Conservation (phyloP, 2,329 filamentous ascomycete species). For the Clarireedia paspali region DNA sequence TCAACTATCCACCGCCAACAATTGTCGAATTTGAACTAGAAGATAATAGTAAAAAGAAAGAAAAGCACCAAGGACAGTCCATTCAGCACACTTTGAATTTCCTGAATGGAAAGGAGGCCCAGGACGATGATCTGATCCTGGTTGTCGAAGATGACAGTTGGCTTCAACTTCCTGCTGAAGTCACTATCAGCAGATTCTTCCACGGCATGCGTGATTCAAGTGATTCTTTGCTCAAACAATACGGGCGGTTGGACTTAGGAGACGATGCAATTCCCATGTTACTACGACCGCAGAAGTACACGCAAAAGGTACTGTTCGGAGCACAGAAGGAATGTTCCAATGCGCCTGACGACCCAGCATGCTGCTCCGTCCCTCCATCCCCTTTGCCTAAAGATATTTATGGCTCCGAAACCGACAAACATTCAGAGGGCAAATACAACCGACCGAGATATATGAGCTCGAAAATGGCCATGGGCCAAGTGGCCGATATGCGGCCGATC, state of each 20-base stretch:
- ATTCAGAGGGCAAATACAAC: slow-evolving; percentile 27
- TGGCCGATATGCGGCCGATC: slow-evolving; percentile 38
- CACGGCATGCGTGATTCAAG: slow-evolving; percentile 41
- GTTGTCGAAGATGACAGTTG: slow-evolving; percentile 45
- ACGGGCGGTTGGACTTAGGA: slow-evolving; percentile 11
- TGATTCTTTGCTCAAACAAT: slow-evolving; percentile 30
- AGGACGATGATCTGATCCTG: slow-evolving; percentile 46
- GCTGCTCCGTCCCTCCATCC: slow-evolving; percentile 44
- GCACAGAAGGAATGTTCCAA: slow-evolving; percentile 45
- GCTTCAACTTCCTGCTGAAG: slow-evolving; percentile 49
- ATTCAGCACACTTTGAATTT: slow-evolving; percentile 33
- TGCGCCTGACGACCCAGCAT: slow-evolving; percentile 38
- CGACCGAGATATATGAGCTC: slow-evolving; percentile 42
- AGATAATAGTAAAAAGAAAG: background rate
- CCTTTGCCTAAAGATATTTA: slow-evolving; percentile 42
- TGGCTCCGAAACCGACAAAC: slow-evolving; percentile 35
- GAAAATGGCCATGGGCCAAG: slow-evolving; percentile 42
- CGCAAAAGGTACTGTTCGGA: slow-evolving; percentile 47
- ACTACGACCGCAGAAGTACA: slow-evolving; percentile 32
- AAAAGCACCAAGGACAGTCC: slow-evolving; percentile 6
- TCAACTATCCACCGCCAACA: slow-evolving; percentile 51
- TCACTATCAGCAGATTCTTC: slow-evolving; percentile 48
- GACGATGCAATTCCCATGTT: background rate
- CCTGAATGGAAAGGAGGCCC: slow-evolving; percentile 37
- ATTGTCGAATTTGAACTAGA: slow-evolving; percentile 36